Evolutionary conservation across 352 stramenopile genomes (phyloP).

Genomic region (Globisporangium middletonii): DNA sequence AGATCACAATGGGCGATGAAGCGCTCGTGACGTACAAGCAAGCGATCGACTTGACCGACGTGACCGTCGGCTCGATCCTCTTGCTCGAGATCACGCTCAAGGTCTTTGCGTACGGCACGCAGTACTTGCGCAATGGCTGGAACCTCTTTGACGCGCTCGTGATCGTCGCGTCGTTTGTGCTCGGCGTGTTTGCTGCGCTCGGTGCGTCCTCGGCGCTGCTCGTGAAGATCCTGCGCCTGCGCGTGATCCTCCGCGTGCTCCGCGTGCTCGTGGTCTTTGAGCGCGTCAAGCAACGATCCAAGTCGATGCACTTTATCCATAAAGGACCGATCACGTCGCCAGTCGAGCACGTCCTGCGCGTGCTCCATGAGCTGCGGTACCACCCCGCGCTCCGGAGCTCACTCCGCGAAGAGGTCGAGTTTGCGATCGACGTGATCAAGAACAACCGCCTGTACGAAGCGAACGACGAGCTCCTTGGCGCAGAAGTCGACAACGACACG

Average conservation of each 20-base stretch:
- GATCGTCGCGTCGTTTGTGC: slow-evolving; percentile 70
- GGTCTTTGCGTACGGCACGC: slow-evolving; percentile 67
- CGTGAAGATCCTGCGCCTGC: slow-evolving; percentile 64
- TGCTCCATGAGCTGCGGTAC: slow-evolving; percentile 74
- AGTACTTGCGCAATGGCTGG: slow-evolving; percentile 65
- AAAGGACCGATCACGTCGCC: slow-evolving; percentile 69
- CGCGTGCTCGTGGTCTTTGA: slow-evolving; percentile 86
- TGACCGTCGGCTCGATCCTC: slow-evolving; percentile 79
- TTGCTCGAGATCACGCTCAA: slow-evolving; percentile 78
- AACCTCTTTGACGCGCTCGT: slow-evolving; percentile 77
- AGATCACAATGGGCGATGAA: slow-evolving; percentile 70
- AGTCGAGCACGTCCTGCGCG: slow-evolving; percentile 67
- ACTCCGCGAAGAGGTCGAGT: slow-evolving; percentile 61
- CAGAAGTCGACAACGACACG: slow-evolving; percentile 74
- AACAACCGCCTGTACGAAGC: slow-evolving; percentile 83
- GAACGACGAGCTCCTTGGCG: slow-evolving; percentile 57
- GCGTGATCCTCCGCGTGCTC: slow-evolving; percentile 73
- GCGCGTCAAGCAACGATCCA: slow-evolving; percentile 72
- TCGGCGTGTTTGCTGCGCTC: slow-evolving; percentile 58
- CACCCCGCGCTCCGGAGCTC: slow-evolving; percentile 57
- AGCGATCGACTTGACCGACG: slow-evolving; percentile 71
- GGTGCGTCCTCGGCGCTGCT: slow-evolving; percentile 50
- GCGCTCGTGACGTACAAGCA: slow-evolving; percentile 50
- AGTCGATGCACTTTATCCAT: slow-evolving; percentile 69
- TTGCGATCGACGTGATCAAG: slow-evolving; percentile 82